phyloP scores from a whole-genome alignment of 225 moss, liverwort and hornwort species.

The Polytrichum commune region DNA sequence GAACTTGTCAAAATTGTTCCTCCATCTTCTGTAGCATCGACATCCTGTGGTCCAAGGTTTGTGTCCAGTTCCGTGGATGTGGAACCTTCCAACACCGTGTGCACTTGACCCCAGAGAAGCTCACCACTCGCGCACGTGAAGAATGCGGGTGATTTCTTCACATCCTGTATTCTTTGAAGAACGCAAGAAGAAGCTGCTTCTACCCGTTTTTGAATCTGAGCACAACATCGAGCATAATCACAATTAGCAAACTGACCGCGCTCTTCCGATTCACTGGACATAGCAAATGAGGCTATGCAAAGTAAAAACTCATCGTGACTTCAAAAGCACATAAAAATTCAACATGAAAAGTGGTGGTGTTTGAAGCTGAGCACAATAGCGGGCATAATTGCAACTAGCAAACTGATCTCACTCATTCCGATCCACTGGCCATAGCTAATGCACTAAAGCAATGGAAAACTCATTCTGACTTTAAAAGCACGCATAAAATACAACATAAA shows the following conservation, averaged over 20 bases:
- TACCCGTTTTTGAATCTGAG: conserved; percentile 1
- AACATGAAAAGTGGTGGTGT: too few species aligned
- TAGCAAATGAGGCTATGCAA: too few species aligned
- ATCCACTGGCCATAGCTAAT: too few species aligned
- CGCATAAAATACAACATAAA: not conserved
- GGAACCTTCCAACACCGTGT: conserved; percentile 43
- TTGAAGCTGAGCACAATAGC: too few species aligned
- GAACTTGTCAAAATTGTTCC: conserved; percentile 10
- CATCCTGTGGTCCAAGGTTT: conserved; percentile 16
- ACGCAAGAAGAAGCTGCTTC: conserved; percentile 8
- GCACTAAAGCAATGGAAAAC: too few species aligned
- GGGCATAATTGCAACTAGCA: not conserved
- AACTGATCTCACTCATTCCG: not conserved
- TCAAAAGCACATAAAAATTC: too few species aligned
- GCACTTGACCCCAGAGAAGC: conserved; percentile 59
- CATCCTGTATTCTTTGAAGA: conserved; percentile 11
- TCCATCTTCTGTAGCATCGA: not conserved
- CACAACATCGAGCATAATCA: not conserved
- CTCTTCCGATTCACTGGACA: not conserved
- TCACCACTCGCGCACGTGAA: conserved; percentile 51
- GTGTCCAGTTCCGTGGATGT: conserved; percentile 19
- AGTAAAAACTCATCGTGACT: too few species aligned
- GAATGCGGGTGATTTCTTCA: conserved; percentile 8
- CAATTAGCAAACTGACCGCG: not conserved
- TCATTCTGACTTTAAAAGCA: not conserved